Conservation (phyloP, 768 basidiomycete genomes). For the Paxillus involutus region DNA sequence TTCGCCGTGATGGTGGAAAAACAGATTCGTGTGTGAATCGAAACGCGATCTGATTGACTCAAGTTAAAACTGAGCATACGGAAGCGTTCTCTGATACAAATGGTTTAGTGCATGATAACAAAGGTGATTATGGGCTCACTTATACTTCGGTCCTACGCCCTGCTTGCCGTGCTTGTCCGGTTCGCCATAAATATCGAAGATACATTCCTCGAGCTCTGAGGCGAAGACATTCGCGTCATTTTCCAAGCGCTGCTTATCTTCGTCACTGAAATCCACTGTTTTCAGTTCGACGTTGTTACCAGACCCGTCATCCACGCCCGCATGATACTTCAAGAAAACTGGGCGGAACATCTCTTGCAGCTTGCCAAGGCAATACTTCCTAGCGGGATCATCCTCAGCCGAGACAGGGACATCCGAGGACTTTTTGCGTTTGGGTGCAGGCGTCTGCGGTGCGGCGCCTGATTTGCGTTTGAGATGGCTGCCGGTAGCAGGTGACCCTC, state of each 20-base stretch:
- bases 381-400: constrained; percentile 65
- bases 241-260: constrained; percentile 55
- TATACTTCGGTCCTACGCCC: constrained; percentile 76
- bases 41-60: constrained; percentile 75
- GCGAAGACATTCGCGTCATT: constrained; percentile 64
- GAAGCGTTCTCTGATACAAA: constrained; percentile 72
- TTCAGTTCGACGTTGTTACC: constrained; percentile 41
- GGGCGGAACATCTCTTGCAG: constrained; percentile 68
- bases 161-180: constrained; percentile 66
- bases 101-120: constrained; percentile 4
- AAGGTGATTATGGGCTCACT: constrained; percentile 46
- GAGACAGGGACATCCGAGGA: constrained; percentile 37
- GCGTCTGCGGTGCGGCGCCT: constrained; percentile 34
- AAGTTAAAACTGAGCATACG: constrained; percentile 89
- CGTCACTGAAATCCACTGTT: constrained; percentile 56
- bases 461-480: constrained; percentile 56
- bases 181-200: constrained; percentile 78
- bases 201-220: constrained; percentile 67
- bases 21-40: constrained; percentile 78
- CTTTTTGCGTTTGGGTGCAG: constrained; percentile 49
- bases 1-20: constrained; percentile 62
- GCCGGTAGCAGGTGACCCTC: constrained; percentile 18
- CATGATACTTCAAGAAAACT: constrained; percentile 70
- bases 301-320: constrained; percentile 34
- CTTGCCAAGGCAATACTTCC: constrained; percentile 81